A percentile compares a stretch with the other conserved stretches of the same genome.
These are phyloP conservation scores for Talaromyces sp. DNA, from an alignment of 2,329 filamentous ascomycete genomes.

Conservation along the genomic window DNA sequence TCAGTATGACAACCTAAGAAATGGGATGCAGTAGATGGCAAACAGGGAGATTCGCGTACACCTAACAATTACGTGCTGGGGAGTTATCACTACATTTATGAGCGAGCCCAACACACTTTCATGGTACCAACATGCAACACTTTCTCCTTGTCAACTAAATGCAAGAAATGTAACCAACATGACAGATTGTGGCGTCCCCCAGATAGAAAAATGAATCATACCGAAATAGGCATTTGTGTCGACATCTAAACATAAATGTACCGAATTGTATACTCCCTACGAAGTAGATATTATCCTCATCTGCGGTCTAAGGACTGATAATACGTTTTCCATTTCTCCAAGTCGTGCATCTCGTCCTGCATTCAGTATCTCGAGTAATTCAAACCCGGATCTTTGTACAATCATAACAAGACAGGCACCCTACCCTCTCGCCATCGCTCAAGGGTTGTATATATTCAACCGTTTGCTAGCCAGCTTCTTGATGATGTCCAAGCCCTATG, in stretches of 20 bases:
- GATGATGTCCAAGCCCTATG: no score
- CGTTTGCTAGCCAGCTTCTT: no score
- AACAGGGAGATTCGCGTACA: not conserved
- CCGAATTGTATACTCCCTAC: not conserved
- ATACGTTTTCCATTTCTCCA: not conserved
- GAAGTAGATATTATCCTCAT: no score
- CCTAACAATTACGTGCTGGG: not conserved
- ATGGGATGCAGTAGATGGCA: conserved; percentile 24
- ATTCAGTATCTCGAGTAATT: conserved; percentile 28
- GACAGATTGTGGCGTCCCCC: not conserved
- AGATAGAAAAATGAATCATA: not conserved
- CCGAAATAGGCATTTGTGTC: not conserved
- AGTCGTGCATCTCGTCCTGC: not conserved
- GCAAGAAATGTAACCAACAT: no score
- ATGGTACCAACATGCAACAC: not conserved
- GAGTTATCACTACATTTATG: not conserved
- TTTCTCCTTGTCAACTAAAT: not conserved
- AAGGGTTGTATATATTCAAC: no score
- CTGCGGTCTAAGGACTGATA: not conserved
- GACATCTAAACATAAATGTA: not conserved
- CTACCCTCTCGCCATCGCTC: not conserved
- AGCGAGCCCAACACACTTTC: not conserved
- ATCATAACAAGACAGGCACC: not conserved
- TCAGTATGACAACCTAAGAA: conserved; percentile 53
- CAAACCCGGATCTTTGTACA: not conserved